Evolutionary conservation across 2,329 filamentous ascomycete species (phyloP).

Genomic region (Fusarium subtropicale): DNA sequence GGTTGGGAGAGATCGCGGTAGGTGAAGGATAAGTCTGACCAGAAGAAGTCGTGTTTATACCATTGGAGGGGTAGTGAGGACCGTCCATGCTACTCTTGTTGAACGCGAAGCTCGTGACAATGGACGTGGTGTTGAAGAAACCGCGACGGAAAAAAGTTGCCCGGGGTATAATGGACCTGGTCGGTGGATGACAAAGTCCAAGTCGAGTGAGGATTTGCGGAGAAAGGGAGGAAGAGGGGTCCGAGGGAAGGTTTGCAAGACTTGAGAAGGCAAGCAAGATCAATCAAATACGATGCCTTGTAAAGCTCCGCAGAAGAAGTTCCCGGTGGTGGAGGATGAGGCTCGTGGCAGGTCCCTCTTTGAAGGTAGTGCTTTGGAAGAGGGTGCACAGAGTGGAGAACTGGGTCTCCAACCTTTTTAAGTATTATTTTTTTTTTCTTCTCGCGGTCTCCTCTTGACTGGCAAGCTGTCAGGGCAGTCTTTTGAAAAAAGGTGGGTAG

Average conservation of each 20-base stretch:
- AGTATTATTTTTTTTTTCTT: slow-evolving; percentile 49
- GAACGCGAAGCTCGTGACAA: slow-evolving; percentile 49
- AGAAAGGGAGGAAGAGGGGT: slow-evolving; percentile 31
- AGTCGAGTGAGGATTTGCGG: slow-evolving; percentile 43
- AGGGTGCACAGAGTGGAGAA: slow-evolving; percentile 60
- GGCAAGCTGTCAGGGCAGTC: slow-evolving; percentile 47
- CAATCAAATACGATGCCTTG: slow-evolving; percentile 44
- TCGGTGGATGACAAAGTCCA: slow-evolving; percentile 43
- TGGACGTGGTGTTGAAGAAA: slow-evolving; percentile 41
- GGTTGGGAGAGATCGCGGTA: slow-evolving; percentile 64
- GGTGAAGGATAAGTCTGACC: slow-evolving; percentile 64
- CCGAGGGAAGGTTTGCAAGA: slow-evolving; percentile 31
- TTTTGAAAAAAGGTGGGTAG: slow-evolving; percentile 48
- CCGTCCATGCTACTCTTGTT: slow-evolving; percentile 64
- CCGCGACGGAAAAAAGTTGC: slow-evolving; percentile 42
- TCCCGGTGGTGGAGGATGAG: slow-evolving; percentile 56
- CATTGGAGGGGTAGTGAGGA: slow-evolving; percentile 66
- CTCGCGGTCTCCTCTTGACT: slow-evolving; percentile 31
- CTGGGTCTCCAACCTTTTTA: slow-evolving; percentile 59
- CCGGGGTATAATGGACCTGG: slow-evolving; percentile 42
- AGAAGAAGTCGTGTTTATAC: slow-evolving; percentile 65
- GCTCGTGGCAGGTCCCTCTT: slow-evolving; percentile 55
- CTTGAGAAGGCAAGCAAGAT: slow-evolving; percentile 44
- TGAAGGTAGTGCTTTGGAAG: slow-evolving; percentile 58
- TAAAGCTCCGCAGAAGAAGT: slow-evolving; percentile 49